Conservation (phyloP, 1,139 yeast species). For the Kodamaea ohmeri region DNA sequence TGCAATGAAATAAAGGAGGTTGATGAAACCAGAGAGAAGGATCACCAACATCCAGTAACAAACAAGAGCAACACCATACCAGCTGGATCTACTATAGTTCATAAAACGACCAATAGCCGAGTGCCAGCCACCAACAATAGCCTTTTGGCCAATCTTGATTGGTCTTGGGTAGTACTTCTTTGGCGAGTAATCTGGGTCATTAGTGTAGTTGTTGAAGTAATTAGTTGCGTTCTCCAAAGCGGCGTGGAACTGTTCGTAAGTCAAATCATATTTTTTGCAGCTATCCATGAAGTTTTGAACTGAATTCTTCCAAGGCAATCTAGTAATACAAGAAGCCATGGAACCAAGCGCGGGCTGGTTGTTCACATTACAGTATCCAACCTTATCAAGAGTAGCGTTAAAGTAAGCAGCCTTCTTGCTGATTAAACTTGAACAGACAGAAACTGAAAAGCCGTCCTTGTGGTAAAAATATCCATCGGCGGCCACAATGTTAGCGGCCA, state of each 20-base stretch:
- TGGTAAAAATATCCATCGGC: constrained; percentile 11
- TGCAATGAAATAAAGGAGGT: constrained; percentile 29
- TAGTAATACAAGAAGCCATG: constrained; percentile 35
- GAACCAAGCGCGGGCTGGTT: constrained; percentile 41
- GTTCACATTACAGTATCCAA: constrained; percentile 30
- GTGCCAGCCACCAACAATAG: constrained; percentile 30
- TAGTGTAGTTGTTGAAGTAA: constrained; percentile 26
- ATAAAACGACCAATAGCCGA: constrained; percentile 41
- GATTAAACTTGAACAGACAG: constrained; percentile 30
- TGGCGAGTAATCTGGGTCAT: constrained; percentile 27
- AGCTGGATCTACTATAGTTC: constrained; percentile 44
- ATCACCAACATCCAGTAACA: constrained; percentile 45
- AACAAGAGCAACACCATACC: constrained; percentile 49
- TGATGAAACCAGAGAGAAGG: constrained; percentile 44
- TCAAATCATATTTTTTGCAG: constrained; percentile 26
- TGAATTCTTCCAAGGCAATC: constrained; percentile 25
- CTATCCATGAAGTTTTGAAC: constrained; percentile 25
- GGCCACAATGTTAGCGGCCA: constrained; percentile 5
- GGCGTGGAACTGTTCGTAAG: constrained; percentile 27
- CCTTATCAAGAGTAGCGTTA: constrained; percentile 22
- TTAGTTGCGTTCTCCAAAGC: constrained; percentile 40
- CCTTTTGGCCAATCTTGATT: constrained; percentile 21
- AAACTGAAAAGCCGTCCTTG: constrained; percentile 13
- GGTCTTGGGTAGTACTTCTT: constrained; percentile 33
- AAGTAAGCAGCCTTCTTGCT: constrained; percentile 27